These are phyloP conservation scores for Perilla frutescens DNA, from an alignment of 257 asterid genomes.

Conservation along the genomic window DNA sequence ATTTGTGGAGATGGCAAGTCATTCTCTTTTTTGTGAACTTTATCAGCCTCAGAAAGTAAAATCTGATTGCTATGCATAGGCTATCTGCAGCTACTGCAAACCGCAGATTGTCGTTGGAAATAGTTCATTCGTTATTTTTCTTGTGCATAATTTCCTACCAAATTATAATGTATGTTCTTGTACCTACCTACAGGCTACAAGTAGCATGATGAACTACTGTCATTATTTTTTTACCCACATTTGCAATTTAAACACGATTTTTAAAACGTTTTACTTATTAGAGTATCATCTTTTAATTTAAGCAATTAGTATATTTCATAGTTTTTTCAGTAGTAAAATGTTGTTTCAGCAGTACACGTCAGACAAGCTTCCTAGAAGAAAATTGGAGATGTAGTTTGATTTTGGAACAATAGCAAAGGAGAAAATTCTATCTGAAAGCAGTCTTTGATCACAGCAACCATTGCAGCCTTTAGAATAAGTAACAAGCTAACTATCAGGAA, in stretches of 20 bases:
- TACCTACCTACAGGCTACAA: neutral
- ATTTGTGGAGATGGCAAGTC: neutral
- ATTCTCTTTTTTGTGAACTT: neutral
- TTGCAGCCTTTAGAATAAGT: neutral
- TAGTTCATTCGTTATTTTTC: constrained; percentile 4
- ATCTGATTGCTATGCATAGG: neutral
- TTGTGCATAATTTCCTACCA: constrained; percentile 4
- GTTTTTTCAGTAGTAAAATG: too few species aligned
- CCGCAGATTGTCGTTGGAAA: neutral
- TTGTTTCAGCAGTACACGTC: too few species aligned
- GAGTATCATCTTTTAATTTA: too few species aligned
- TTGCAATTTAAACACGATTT: too few species aligned
- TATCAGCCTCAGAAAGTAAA: too few species aligned
- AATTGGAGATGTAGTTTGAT: too few species aligned
- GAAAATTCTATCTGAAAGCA: too few species aligned
- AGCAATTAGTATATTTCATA: too few species aligned
- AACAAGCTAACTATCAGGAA: neutral
- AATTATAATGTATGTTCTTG: neutral
- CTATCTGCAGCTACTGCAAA: neutral
- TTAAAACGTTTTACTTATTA: too few species aligned
- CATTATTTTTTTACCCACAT: neutral
- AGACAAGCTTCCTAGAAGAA: too few species aligned
- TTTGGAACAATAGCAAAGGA: too few species aligned
- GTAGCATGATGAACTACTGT: neutral
- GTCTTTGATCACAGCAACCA: too few species aligned